Percentiles rank a stretch among this genome's conserved stretches.
Evolutionary conservation across 2,329 filamentous ascomycete species (phyloP).

Genomic region (Paraphaeosphaeria sporulosa): DNA sequence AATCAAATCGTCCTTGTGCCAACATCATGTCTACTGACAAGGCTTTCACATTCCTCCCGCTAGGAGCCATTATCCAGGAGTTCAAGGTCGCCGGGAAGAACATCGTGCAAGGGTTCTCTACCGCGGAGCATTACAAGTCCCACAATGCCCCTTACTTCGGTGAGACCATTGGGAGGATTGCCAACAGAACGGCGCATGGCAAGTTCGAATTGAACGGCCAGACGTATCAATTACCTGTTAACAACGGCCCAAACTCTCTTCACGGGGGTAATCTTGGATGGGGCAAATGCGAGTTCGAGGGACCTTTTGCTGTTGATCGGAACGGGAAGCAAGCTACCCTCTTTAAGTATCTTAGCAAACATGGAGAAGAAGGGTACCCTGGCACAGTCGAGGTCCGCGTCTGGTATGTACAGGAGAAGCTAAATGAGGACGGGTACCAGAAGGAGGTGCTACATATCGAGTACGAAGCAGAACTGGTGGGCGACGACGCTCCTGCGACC

Average conservation of each 20-base stretch:
- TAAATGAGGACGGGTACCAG: conserved; percentile 67
- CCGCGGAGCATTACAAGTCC: conserved; percentile 73
- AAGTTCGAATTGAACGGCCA: conserved; percentile 76
- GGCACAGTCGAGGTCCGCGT: conserved; percentile 81
- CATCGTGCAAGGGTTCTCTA: conserved; percentile 88
- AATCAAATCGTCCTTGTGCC: conserved; percentile 3
- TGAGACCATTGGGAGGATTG: conserved; percentile 84
- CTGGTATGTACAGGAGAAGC: conserved; percentile 78
- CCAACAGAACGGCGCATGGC: conserved; percentile 81
- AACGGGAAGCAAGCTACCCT: conserved; percentile 55
- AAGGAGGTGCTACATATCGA: conserved; percentile 82
- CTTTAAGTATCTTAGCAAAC: conserved; percentile 68
- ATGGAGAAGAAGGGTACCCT: conserved; percentile 90
- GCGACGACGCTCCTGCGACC: conserved; percentile 81
- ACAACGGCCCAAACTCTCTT: conserved; percentile 77
- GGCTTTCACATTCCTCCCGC: conserved; percentile 69
- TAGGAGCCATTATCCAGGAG: conserved; percentile 82
- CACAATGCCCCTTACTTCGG: conserved; percentile 85
- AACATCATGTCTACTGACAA: conserved; percentile 39
- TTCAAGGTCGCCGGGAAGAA: conserved; percentile 80
- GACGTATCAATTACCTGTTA: conserved; percentile 73
- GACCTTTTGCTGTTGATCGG: conserved; percentile 67
- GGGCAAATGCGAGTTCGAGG: conserved; percentile 80
- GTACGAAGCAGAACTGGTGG: conserved; percentile 84
- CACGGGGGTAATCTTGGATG: conserved; percentile 70